phyloP scores from a whole-genome alignment of 2,329 filamentous ascomycete genomes.

The Fusarium drepaniforme region DNA sequence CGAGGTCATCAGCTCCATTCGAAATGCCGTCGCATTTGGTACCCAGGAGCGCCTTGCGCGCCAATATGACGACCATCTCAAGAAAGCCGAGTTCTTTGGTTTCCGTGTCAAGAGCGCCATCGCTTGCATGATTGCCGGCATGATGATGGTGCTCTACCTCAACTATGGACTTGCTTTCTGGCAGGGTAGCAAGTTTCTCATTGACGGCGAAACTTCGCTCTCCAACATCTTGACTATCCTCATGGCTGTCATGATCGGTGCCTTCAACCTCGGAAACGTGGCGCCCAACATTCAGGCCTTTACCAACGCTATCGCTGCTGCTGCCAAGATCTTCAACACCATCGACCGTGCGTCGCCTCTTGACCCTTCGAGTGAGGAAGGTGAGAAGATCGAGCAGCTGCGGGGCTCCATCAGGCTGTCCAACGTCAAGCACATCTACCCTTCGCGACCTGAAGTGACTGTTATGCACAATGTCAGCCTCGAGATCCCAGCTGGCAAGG shows the following conservation, averaged over 20 bases:
- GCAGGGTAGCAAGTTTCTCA: conserved; percentile 83
- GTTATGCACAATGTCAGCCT: conserved; percentile 90
- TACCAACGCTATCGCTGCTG: conserved; percentile 84
- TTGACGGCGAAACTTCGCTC: conserved; percentile 74
- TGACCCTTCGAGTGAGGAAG: conserved; percentile 77
- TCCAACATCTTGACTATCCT: conserved; percentile 85
- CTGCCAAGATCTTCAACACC: conserved; percentile 91
- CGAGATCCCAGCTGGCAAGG: conserved; percentile 87
- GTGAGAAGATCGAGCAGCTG: conserved; percentile 79
- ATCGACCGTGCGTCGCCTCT: conserved; percentile 91
- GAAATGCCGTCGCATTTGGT: conserved; percentile 92
- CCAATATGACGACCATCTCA: conserved; percentile 84
- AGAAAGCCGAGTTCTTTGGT: conserved; percentile 80
- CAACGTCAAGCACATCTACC: conserved; percentile 92
- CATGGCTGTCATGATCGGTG: conserved; percentile 92
- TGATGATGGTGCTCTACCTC: conserved; percentile 87
- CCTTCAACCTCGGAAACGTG: conserved; percentile 90
- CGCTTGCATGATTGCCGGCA: conserved; percentile 82
- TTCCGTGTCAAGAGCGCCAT: conserved; percentile 80
- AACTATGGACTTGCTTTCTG: conserved; percentile 92
- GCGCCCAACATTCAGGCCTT: conserved; percentile 90
- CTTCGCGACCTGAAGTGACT: conserved; percentile 88
- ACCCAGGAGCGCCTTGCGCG: conserved; percentile 92
- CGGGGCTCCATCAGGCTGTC: conserved; percentile 84
- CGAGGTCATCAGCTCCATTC: conserved; percentile 93